Evolutionary conservation across 352 stramenopile genomes (phyloP).

Genomic region (Pythium periplocum): DNA sequence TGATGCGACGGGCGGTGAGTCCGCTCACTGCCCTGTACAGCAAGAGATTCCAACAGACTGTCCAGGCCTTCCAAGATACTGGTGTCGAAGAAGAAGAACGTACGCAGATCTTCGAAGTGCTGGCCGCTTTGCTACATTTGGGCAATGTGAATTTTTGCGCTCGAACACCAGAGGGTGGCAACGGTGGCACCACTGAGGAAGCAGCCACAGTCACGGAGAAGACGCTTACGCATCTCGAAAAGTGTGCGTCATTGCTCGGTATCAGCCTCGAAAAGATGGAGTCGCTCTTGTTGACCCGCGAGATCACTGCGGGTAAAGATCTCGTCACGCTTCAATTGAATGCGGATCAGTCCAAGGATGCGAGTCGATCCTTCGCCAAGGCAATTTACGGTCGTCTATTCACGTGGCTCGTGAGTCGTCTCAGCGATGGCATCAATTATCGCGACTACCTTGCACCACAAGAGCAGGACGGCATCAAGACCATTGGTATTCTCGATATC

Average conservation of each 20-base stretch:
- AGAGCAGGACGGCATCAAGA: conserved; percentile 44
- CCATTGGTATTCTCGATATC: conserved; percentile 86
- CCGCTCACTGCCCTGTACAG: conserved; percentile 43
- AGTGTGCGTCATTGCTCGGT: conserved; percentile 86
- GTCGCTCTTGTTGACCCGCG: conserved; percentile 81
- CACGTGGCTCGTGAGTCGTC: conserved; percentile 89
- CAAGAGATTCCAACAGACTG: conserved; percentile 54
- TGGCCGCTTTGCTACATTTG: conserved; percentile 92
- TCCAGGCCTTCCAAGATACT: conserved; percentile 74
- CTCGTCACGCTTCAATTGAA: conserved; percentile 76
- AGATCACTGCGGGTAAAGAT: conserved; percentile 92
- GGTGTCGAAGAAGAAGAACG: conserved; percentile 48
- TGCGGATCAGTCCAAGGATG: conserved; percentile 77
- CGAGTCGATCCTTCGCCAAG: conserved; percentile 93
- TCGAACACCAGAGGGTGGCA: conserved; percentile 10
- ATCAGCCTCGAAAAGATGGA: conserved; percentile 79
- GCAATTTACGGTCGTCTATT: conserved; percentile 96
- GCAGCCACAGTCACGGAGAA: conserved; percentile 36
- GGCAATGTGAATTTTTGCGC: conserved; percentile 91
- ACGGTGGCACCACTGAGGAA: conserved; percentile 29
- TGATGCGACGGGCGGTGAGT: background rate
- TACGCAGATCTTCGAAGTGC: conserved; percentile 57
- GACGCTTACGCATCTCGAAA: conserved; percentile 49
- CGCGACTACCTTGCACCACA: conserved; percentile 35
- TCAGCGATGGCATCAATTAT: conserved; percentile 82